Conservation (phyloP, 805 yeast genomes). For the Cephaloascus albidus region DNA sequence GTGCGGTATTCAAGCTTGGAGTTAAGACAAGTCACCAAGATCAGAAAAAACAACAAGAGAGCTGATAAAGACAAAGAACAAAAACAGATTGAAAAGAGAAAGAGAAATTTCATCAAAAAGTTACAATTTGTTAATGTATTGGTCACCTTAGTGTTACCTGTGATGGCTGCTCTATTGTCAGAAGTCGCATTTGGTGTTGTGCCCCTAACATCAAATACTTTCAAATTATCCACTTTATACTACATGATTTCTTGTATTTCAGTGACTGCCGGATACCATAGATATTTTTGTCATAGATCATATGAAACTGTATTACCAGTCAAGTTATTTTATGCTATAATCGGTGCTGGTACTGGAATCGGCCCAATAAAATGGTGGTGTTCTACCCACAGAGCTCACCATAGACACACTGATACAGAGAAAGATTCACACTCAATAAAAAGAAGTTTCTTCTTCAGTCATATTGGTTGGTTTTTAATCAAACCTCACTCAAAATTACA, state of each 20-base stretch:
- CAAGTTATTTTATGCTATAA: conserved; percentile 40
- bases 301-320: conserved; percentile 37
- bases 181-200: not conserved
- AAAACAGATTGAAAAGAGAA: not conserved
- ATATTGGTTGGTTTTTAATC: conserved; percentile 80
- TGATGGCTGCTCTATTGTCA: not conserved
- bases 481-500: conserved; percentile 50
- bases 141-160: not conserved
- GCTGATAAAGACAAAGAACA: not conserved
- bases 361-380: conserved; percentile 80
- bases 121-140: not conserved
- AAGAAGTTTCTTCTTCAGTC: conserved; percentile 74
- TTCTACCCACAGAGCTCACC: conserved; percentile 81
- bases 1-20: not conserved
- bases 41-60: not conserved
- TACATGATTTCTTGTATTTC: not conserved
- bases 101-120: not conserved
- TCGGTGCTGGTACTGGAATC: conserved; percentile 66
- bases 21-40: not conserved
- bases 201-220: not conserved
- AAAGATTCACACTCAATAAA: conserved; percentile 82
- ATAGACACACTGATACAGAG: conserved; percentile 80
- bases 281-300: conserved; percentile 35
- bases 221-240: not conserved
- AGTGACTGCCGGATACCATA: not conserved